Conservation (phyloP, 495 filamentous ascomycete genomes). For the Annulohypoxylon moriforme region DNA sequence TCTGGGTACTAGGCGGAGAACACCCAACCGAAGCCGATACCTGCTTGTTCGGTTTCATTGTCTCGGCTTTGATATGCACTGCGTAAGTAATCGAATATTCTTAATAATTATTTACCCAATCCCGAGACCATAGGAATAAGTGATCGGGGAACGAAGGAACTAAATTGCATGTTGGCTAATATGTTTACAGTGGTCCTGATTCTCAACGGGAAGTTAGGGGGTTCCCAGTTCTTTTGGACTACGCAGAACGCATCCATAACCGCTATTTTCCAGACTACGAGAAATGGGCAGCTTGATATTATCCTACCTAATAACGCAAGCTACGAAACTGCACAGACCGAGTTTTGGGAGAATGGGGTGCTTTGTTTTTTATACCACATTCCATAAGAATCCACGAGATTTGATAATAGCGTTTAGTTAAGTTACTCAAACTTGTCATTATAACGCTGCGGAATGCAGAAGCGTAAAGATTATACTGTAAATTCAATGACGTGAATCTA, state of each 20-base stretch:
- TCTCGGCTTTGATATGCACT: conserved; percentile 58
- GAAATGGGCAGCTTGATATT: conserved; percentile 25
- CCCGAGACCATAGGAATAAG: too few species aligned
- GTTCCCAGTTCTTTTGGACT: conserved; percentile 65
- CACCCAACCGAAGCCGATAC: conserved; percentile 68
- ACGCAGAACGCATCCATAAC: conserved; percentile 67
- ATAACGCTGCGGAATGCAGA: too few species aligned
- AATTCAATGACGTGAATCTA: background rate
- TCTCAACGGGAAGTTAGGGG: conserved; percentile 55
- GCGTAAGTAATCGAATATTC: conserved; percentile 64
- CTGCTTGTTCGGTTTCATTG: conserved; percentile 67
- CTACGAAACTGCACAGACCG: background rate
- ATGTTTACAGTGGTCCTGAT: conserved; percentile 57
- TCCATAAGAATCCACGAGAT: too few species aligned
- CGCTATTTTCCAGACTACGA: conserved; percentile 70
- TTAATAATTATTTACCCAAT: too few species aligned
- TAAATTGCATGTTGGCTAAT: conserved; percentile 10
- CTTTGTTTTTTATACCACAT: too few species aligned
- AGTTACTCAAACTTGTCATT: too few species aligned
- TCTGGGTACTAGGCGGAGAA: conserved; percentile 68
- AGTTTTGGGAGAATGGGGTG: too few species aligned
- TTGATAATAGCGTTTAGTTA: too few species aligned
- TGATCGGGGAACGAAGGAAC: too few species aligned
- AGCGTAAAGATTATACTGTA: too few species aligned
- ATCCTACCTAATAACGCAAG: background rate